Conservation (phyloP, 1,139 yeast species). For the Meyerozyma smithsonii region DNA sequence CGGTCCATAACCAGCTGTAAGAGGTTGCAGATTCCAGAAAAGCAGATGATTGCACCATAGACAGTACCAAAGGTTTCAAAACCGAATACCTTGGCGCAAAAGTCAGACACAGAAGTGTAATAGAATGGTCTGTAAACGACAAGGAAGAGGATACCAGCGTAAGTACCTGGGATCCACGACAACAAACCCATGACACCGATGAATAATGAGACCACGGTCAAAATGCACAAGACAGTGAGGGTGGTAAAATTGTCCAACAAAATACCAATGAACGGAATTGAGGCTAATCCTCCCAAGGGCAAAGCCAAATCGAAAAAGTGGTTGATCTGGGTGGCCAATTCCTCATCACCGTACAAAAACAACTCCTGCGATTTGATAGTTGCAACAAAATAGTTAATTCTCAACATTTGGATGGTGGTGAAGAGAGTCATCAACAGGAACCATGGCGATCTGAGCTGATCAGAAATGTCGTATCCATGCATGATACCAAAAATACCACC, state of each 20-base stretch:
- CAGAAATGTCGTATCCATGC: constrained; percentile 58
- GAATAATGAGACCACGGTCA: constrained; percentile 49
- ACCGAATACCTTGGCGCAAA: constrained; percentile 89
- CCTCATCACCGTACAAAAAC: constrained; percentile 54
- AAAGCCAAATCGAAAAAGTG: constrained; percentile 78
- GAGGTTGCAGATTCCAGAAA: constrained; percentile 75
- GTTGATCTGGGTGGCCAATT: constrained; percentile 55
- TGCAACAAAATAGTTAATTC: constrained; percentile 89
- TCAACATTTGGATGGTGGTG: constrained; percentile 81
- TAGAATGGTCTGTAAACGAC: constrained; percentile 90
- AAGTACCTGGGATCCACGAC: constrained; percentile 46
- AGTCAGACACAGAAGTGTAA: constrained; percentile 88
- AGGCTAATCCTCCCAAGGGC: constrained; percentile 80
- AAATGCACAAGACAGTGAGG: constrained; percentile 47
- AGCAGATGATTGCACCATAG: constrained; percentile 81
- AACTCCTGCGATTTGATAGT: constrained; percentile 77
- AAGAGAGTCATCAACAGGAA: constrained; percentile 71
- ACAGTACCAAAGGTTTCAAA: constrained; percentile 87
- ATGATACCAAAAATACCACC: constrained; percentile 85
- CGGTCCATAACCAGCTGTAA: constrained; percentile 69
- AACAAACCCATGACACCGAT: constrained; percentile 69
- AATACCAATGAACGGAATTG: constrained; percentile 85
- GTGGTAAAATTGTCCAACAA: constrained; percentile 73
- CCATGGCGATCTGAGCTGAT: constrained; percentile 75
- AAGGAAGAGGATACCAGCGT: constrained; percentile 60